Evolutionary conservation across 202 grass and related monocot species (phyloP).

Genomic region (Elaeis oleifera): DNA sequence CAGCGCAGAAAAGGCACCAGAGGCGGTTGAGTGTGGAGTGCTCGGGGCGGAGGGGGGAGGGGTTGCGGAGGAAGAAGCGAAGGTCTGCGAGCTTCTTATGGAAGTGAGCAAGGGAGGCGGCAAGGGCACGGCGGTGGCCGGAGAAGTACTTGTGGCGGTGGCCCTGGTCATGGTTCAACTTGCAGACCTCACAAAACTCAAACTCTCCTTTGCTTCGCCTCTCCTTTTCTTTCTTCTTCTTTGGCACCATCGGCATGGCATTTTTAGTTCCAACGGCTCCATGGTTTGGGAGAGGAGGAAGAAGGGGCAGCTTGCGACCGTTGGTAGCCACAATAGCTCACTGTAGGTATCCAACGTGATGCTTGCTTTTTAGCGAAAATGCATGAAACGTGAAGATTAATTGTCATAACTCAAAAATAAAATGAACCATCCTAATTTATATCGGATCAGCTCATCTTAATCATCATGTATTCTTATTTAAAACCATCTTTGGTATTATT

Average conservation of each 20-base stretch:
- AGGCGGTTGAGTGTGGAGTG: constrained; percentile 20
- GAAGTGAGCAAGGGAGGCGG: constrained; percentile 47
- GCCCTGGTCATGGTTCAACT: constrained; percentile 67
- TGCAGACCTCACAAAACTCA: constrained; percentile 75
- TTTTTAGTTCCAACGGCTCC: too few species aligned
- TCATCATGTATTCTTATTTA: too few species aligned
- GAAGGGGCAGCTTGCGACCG: too few species aligned
- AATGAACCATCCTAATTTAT: too few species aligned
- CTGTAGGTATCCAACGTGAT: too few species aligned
- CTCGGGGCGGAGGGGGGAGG: constrained; percentile 11
- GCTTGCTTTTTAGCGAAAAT: too few species aligned
- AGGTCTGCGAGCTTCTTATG: constrained; percentile 36
- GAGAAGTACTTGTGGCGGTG: constrained; percentile 64
- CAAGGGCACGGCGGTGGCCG: constrained; percentile 34
- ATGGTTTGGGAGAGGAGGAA: too few species aligned
- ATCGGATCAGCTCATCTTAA: too few species aligned
- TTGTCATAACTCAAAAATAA: too few species aligned
- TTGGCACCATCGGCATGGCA: neutral
- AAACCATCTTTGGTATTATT: too few species aligned
- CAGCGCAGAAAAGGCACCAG: constrained; percentile 70
- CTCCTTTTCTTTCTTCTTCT: neutral
- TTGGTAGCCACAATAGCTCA: too few species aligned
- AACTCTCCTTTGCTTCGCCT: constrained; percentile 7
- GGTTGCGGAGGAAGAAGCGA: constrained; percentile 39
- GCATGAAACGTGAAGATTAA: too few species aligned